Conservation (phyloP, 75 land plant species). For the Pinus tabuliformis region DNA sequence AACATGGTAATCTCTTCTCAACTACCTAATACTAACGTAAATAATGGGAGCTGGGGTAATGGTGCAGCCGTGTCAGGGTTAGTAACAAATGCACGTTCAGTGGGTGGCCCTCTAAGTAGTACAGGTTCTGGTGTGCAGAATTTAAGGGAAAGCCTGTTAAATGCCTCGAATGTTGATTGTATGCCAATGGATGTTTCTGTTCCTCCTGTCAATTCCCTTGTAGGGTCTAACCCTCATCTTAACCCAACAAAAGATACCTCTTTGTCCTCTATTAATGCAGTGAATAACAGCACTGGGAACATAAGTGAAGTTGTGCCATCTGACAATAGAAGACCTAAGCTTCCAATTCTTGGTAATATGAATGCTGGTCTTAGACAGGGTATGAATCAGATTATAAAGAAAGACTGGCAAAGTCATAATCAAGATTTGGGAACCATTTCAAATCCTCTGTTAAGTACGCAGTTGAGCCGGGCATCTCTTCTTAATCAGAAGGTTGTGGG, state of each 20-base stretch:
- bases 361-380: neutral
- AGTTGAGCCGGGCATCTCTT: neutral
- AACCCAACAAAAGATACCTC: neutral
- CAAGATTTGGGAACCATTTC: neutral
- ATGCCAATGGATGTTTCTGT: slow-evolving; percentile 5
- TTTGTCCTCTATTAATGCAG: neutral
- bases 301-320: neutral
- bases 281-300: neutral
- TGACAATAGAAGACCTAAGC: neutral
- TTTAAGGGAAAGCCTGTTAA: slow-evolving; percentile 1
- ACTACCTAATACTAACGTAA: neutral
- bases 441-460: neutral
- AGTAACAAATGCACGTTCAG: neutral
- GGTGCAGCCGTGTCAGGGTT: neutral
- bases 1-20: slow-evolving; percentile 7
- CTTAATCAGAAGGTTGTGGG: neutral
- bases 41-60: slow-evolving; percentile 4
- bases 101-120: neutral
- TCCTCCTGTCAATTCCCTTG: neutral
- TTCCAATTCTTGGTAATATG: neutral
- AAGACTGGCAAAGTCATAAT: slow-evolving; percentile 4
- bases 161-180: neutral
- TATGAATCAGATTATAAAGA: neutral
- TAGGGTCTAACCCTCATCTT: neutral
- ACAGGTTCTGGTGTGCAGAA: neutral